Percentiles rank a stretch among this genome's conserved stretches.
These are phyloP conservation scores for Tulasnella sp. DNA, from an alignment of 768 basidiomycete species.

Conservation along the genomic window DNA sequence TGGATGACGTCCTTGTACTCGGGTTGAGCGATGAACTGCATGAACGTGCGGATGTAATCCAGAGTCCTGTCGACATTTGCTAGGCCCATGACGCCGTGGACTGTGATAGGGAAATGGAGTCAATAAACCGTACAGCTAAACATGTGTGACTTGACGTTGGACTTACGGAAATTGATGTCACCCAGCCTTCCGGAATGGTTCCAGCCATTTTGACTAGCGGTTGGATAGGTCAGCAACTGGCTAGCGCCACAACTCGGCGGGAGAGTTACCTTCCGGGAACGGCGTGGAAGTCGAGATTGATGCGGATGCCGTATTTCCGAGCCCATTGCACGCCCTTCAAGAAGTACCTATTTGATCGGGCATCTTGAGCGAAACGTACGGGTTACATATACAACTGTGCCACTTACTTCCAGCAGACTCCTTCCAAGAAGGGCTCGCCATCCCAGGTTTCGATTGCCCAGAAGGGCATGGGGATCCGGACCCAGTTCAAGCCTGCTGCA, in stretches of 20 bases:
- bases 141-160: not conserved
- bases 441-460: constrained; percentile 77
- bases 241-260: not conserved
- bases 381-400: not conserved
- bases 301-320: constrained; percentile 81
- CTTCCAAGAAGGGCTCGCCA: constrained; percentile 68
- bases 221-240: not conserved
- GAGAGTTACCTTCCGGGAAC: constrained; percentile 47
- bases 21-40: constrained; percentile 75
- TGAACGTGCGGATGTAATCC: constrained; percentile 63
- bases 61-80: constrained; percentile 77
- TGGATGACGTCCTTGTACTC: constrained; percentile 51
- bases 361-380: not conserved
- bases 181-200: constrained; percentile 47
- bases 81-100: constrained; percentile 70
- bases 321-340: constrained; percentile 71
- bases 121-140: not conserved
- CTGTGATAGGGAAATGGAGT: constrained; percentile 29
- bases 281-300: constrained; percentile 72
- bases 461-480: constrained; percentile 72
- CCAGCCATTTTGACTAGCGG: constrained; percentile 36
- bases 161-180: constrained; percentile 23
- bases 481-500: constrained; percentile 77
- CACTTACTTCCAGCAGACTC: constrained; percentile 64
- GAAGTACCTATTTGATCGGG: constrained; percentile 46